Evolutionary conservation across 2,329 filamentous ascomycete species (phyloP).

Genomic region (Shiraia bambusicola): DNA sequence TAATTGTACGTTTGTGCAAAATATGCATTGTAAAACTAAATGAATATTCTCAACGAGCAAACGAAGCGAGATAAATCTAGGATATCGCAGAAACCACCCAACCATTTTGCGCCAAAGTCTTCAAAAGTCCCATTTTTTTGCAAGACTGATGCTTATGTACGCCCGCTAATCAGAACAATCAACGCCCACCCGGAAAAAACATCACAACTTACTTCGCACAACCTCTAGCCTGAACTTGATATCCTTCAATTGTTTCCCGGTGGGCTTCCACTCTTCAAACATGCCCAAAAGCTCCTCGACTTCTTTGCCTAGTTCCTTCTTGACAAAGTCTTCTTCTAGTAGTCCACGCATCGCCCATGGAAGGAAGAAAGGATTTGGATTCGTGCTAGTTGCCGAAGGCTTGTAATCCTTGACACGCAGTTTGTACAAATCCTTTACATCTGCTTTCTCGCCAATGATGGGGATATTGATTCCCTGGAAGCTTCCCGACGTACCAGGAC

Average conservation of each 20-base stretch:
- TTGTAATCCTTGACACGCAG: conserved; percentile 40
- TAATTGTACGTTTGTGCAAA: too few relatives aligned
- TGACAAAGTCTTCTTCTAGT: conserved; percentile 88
- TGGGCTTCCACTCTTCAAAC: conserved; percentile 92
- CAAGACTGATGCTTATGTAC: neutral
- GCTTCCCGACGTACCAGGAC: conserved; percentile 23
- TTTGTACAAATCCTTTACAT: conserved; percentile 28
- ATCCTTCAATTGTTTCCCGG: conserved; percentile 88
- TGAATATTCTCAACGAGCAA: neutral
- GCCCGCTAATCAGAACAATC: neutral
- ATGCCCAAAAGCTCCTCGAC: conserved; percentile 76
- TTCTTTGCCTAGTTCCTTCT: conserved; percentile 74
- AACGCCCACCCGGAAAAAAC: neutral
- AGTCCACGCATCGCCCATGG: conserved; percentile 96
- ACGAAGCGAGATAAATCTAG: neutral
- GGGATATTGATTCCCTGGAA: conserved; percentile 38
- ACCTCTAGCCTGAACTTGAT: conserved; percentile 93
- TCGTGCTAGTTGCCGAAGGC: conserved; percentile 20
- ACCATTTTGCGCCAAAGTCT: too few relatives aligned
- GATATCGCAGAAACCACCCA: neutral
- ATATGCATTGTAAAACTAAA: too few relatives aligned
- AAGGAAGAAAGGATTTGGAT: conserved; percentile 82
- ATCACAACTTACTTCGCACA: conserved; percentile 76
- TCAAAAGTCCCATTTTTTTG: neutral
- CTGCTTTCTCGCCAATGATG: conserved; percentile 28